These are phyloP conservation scores for Teratosphaeria zuluensis DNA, from an alignment of 2,329 filamentous ascomycete genomes.

Conservation along the genomic window DNA sequence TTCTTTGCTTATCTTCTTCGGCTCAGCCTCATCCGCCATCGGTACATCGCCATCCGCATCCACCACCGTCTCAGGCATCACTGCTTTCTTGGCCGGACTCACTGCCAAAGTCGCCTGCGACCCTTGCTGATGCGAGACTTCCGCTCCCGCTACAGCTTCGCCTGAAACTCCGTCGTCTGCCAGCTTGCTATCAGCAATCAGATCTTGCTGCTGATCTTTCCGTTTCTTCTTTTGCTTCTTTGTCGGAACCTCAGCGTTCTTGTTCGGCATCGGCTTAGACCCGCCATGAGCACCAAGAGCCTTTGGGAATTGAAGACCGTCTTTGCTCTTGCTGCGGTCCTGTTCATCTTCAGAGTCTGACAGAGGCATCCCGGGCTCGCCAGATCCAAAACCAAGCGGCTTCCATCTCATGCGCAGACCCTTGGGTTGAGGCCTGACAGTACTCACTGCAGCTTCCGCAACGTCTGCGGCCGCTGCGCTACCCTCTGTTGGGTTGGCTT, in stretches of 20 bases:
- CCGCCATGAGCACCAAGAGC: constrained; percentile 20
- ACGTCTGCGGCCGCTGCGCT: constrained; percentile 32
- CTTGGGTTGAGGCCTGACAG: constrained; percentile 55
- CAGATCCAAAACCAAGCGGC: constrained; percentile 50
- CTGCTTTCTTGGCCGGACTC: constrained; percentile 7
- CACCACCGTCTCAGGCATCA: background rate
- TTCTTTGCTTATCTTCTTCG: constrained; percentile 15
- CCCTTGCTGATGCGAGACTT: background rate
- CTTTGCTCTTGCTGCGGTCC: constrained; percentile 16
- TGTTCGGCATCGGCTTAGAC: constrained; percentile 28
- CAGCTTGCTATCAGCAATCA: constrained; percentile 20
- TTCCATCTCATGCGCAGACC: constrained; percentile 58
- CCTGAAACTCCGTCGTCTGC: constrained; percentile 1
- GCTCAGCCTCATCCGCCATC: constrained; percentile 7
- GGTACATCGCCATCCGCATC: constrained; percentile 3
- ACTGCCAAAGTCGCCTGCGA: constrained; percentile 15
- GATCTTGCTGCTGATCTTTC: constrained; percentile 27
- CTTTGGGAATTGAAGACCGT: constrained; percentile 17
- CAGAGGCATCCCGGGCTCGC: constrained; percentile 34
- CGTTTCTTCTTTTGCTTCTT: constrained; percentile 28
- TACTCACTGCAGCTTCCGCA: constrained; percentile 40
- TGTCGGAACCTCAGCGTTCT: constrained; percentile 17
- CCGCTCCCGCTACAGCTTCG: background rate
- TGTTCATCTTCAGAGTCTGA: constrained; percentile 36
- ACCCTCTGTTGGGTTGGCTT: constrained; percentile 31